Evolutionary conservation across 768 basidiomycete genomes (phyloP), one percentile per base, ranked within the genome.

Genomic region (Candolleomyces aberdarensis): DNA sequence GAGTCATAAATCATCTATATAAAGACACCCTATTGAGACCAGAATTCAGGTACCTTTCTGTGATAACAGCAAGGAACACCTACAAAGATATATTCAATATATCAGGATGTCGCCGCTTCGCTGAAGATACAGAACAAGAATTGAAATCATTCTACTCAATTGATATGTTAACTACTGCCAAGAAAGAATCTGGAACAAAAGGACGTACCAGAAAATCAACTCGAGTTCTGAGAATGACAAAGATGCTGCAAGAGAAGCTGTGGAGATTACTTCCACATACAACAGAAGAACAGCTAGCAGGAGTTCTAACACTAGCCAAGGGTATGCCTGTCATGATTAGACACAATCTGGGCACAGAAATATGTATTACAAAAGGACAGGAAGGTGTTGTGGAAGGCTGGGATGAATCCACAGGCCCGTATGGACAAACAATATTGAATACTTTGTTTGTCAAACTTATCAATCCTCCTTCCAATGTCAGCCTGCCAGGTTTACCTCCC

Each of bases 291-390:
- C 55, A 64, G 48, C 59, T 69, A 20, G 66, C 74, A 29, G 70
- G 66, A 3, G 70, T 72, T 46, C 60, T 79, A 1, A 61, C 64
- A 1, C 44, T 75, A 14, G 73, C 71, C 63, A 19, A 66, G 41
- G 74, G 73, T 1, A 63, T 75, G 59, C 77, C 76, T 20, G 67
- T 76, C 1, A 72, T 74, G 62, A 72, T 75, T 15, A 47, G 67
- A 50, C 31, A 67, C 47, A 75, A 75, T 62, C 44, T 58, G 57
- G 75, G 73, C 5, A 75, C 75, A 10, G 70, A 73, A 43, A 52
- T 73, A 26, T 66, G 70, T 54, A 73, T 76, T 7, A 75, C 73
- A 9, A n/a, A n/a, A n/a, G n/a, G n/a, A n/a, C n/a, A n/a, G n/a
- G n/a, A n/a, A n/a, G n/a, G n/a, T n/a, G n/a, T n/a, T n/a, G n/a